phyloP scores from a whole-genome alignment of 2,329 filamentous ascomycete species.

The Penicillium expansum region DNA sequence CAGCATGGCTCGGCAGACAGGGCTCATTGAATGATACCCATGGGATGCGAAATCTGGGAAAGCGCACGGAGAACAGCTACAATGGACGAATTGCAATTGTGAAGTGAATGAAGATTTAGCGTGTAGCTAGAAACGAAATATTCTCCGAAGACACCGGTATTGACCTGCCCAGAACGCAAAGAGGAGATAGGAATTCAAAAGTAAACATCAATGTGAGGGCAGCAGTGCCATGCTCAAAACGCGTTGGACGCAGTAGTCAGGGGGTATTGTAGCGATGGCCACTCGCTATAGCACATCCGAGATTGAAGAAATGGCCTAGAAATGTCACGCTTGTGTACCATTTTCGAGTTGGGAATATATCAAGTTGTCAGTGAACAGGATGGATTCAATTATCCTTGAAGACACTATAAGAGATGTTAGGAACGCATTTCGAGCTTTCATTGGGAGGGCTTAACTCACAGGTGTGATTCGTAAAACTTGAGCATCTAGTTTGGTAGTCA shows the following conservation, averaged over 20 bases:
- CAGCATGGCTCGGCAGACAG: conserved; percentile 25
- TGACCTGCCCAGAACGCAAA: conserved; percentile 6
- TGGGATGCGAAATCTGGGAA: neutral
- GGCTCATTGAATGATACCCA: conserved; percentile 12
- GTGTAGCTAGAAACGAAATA: neutral
- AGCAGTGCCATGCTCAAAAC: neutral
- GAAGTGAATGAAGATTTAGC: conserved; percentile 5
- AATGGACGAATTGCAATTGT: neutral
- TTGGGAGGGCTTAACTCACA: conserved; percentile 35
- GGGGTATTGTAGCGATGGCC: neutral
- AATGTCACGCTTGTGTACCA: neutral
- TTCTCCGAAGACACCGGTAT: conserved; percentile 2
- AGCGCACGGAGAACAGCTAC: neutral
- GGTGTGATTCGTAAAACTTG: conserved; percentile 49
- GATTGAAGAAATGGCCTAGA: neutral
- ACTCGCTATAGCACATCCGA: neutral
- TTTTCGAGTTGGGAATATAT: neutral
- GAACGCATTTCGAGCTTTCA: neutral
- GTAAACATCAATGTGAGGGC: neutral
- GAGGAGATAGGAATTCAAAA: neutral
- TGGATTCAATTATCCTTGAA: conserved; percentile 33
- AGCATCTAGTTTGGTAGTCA: conserved; percentile 41
- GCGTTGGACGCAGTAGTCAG: neutral
- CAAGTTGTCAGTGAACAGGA: neutral
- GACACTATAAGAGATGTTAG: conserved; percentile 29